Percentiles rank a stretch among this genome's conserved stretches.
These are phyloP conservation scores for Periconia digitata DNA, from an alignment of 2,329 filamentous ascomycete species.

Conservation along the genomic window DNA sequence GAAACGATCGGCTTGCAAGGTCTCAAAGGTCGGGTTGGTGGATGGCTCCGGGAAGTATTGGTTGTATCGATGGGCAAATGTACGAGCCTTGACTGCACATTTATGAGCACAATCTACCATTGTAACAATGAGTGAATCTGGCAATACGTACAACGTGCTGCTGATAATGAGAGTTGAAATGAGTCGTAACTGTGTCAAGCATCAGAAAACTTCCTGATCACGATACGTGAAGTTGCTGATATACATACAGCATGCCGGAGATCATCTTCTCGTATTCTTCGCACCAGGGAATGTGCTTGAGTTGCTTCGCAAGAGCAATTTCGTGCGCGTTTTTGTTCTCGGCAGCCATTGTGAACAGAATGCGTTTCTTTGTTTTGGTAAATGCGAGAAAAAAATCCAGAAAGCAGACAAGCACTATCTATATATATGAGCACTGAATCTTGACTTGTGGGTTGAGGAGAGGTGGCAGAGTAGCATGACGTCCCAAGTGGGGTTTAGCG, in stretches of 20 bases:
- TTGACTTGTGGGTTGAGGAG: neutral
- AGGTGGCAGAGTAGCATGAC: neutral
- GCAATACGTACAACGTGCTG: neutral
- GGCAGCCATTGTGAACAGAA: conserved; percentile 20
- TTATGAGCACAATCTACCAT: conserved; percentile 47
- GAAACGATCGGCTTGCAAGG: conserved; percentile 26
- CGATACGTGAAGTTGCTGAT: too few relatives aligned
- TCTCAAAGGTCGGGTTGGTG: conserved; percentile 25
- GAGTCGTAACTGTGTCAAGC: neutral
- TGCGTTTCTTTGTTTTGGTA: neutral
- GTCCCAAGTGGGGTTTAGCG: neutral
- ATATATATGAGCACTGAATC: neutral
- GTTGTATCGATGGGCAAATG: conserved; percentile 62
- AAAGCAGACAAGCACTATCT: neutral
- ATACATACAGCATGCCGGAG: conserved; percentile 59
- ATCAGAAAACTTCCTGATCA: too few relatives aligned
- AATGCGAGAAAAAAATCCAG: neutral
- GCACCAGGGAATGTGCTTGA: conserved; percentile 58
- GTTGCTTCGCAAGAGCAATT: conserved; percentile 50
- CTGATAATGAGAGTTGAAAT: neutral
- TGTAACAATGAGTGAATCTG: conserved; percentile 47
- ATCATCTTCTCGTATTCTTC: conserved; percentile 68
- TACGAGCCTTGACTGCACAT: conserved; percentile 50
- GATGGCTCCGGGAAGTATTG: conserved; percentile 40
- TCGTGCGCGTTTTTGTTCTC: conserved; percentile 46